phyloP scores from a whole-genome alignment of 495 filamentous ascomycete species.

The Neurospora pannonica region DNA sequence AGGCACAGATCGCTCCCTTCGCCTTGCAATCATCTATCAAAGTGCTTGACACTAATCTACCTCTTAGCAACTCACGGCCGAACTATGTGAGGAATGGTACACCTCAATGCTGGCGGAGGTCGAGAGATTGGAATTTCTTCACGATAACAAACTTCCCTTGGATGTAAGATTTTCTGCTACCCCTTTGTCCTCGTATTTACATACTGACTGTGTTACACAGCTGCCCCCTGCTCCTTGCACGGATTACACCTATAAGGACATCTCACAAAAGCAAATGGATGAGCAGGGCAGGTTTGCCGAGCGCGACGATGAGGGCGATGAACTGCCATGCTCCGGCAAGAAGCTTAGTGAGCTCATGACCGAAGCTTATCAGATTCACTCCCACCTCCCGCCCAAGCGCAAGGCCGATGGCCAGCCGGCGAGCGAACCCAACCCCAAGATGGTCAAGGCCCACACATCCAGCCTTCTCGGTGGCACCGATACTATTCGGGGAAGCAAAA shows the following conservation, averaged over 20 bases:
- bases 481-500: constrained; percentile 23
- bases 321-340: constrained; percentile 26
- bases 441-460: constrained; percentile 28
- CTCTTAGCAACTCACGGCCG: constrained; percentile 6
- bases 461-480: constrained; percentile 34
- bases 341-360: constrained; percentile 16
- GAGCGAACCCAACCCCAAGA: constrained; percentile 29
- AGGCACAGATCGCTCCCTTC: constrained; percentile 3
- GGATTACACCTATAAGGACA: constrained; percentile 22
- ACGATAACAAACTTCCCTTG: constrained; percentile 23
- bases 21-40: not conserved
- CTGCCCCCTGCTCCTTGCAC: constrained; percentile 19
- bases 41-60: not conserved
- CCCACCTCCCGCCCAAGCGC: constrained; percentile 23
- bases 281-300: constrained; percentile 19
- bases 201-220: constrained; percentile 14
- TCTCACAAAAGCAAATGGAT: constrained; percentile 23
- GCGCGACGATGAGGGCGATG: constrained; percentile 15
- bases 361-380: constrained; percentile 9
- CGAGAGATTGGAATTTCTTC: constrained; percentile 26
- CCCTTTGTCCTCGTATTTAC: not conserved
- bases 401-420: constrained; percentile 33
- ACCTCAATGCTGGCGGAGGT: constrained; percentile 24
- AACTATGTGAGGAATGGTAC: constrained; percentile 25
- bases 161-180: constrained; percentile 26